Conservation (phyloP, 768 basidiomycete species). For the Phylloporus sp. region DNA sequence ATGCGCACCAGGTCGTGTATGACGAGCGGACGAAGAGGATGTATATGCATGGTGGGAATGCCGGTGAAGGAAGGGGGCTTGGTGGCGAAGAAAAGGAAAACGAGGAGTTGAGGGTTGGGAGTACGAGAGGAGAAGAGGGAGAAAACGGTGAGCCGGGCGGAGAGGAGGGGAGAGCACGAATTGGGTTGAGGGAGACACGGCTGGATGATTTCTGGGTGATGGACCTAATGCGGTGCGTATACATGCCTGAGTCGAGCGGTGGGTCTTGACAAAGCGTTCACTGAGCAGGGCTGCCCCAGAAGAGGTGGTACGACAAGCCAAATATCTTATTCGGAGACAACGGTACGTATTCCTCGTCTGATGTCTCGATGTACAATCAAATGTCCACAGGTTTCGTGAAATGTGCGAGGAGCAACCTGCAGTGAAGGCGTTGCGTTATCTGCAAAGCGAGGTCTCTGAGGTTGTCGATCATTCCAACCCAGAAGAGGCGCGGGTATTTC, state of each 20-base stretch:
- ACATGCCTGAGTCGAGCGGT: not conserved
- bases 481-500: constrained; percentile 59
- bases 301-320: constrained; percentile 62
- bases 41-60: constrained; percentile 78
- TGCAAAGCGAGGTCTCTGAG: constrained; percentile 64
- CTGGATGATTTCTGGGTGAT: constrained; percentile 81
- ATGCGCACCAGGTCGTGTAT: constrained; percentile 78
- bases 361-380: not conserved
- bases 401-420: constrained; percentile 61
- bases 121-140: not conserved
- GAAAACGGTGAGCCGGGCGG: not conserved
- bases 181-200: constrained; percentile 38
- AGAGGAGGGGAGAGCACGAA: constrained; percentile 7
- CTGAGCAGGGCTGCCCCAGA: constrained; percentile 51
- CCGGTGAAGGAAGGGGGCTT: constrained; percentile 36
- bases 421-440: constrained; percentile 65
- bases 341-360: constrained; percentile 44
- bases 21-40: constrained; percentile 51
- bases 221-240: not conserved
- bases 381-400: constrained; percentile 63
- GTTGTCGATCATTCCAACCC: constrained; percentile 67
- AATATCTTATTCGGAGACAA: constrained; percentile 64
- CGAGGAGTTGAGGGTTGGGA: not conserved
- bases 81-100: constrained; percentile 26
- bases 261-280: not conserved